A percentile compares a stretch with the other conserved stretches of the same genome.
Conservation (phyloP, 2,329 filamentous ascomycete genomes). For the Neonectria ditissima region DNA sequence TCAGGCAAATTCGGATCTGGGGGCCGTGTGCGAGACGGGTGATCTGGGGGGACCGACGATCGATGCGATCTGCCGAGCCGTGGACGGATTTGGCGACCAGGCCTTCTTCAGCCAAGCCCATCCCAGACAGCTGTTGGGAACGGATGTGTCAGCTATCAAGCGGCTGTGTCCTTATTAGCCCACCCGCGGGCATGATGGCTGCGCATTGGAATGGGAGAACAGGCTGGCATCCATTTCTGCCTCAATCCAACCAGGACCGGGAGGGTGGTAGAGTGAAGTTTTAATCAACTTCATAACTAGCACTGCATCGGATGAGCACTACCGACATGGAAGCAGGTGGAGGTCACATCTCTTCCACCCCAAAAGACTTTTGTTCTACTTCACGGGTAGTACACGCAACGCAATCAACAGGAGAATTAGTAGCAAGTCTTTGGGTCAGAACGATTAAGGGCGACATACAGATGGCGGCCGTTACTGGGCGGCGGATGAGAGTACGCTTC, state of each 20-base stretch:
- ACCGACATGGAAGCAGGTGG: not conserved
- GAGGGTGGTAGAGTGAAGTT: slow-evolving; percentile 8
- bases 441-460: no score
- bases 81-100: not conserved
- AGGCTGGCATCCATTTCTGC: not conserved
- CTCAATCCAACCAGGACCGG: not conserved
- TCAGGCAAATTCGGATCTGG: slow-evolving; percentile 2
- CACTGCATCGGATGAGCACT: not conserved
- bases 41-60: slow-evolving; percentile 8
- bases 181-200: not conserved
- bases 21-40: slow-evolving; percentile 9
- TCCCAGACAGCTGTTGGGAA: not conserved
- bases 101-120: not conserved
- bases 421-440: no score
- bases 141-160: not conserved
- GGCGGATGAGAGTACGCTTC: no score
- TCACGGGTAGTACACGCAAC: not conserved
- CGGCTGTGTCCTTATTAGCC: not conserved
- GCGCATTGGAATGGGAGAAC: slow-evolving; percentile 4
- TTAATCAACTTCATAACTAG: not conserved
- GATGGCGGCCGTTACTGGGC: not conserved
- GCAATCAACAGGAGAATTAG: not conserved
- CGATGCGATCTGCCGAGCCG: slow-evolving; percentile 6
- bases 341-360: slow-evolving; percentile 3
- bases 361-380: not conserved